These are phyloP conservation scores for Kwoniella pini DNA, from an alignment of 768 basidiomycete species.

Conservation along the genomic window DNA sequence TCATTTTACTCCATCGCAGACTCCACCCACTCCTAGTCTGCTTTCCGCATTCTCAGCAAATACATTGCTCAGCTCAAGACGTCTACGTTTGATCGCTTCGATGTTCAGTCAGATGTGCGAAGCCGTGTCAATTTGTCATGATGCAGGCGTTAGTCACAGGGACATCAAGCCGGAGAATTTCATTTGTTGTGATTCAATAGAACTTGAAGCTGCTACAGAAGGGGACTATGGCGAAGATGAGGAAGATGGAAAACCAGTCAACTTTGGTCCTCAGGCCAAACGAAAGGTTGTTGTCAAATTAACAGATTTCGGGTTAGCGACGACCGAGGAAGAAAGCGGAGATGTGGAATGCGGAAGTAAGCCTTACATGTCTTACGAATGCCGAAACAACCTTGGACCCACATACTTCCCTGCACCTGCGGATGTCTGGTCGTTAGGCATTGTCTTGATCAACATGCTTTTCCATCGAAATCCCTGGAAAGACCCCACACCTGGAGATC, in stretches of 20 bases:
- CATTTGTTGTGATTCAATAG: conserved; percentile 55
- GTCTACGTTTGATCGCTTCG: conserved; percentile 87
- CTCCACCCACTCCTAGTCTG: conserved; percentile 86
- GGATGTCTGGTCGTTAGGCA: conserved; percentile 98
- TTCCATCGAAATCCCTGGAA: conserved; percentile 99
- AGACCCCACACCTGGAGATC: conserved; percentile 79
- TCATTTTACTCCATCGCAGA: conserved; percentile 26
- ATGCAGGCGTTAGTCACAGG: conserved; percentile 84
- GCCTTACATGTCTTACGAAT: conserved; percentile 99
- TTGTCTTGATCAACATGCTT: conserved; percentile 98
- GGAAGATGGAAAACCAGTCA: conserved; percentile 55
- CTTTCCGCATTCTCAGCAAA: conserved; percentile 75
- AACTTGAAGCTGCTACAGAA: conserved; percentile 49
- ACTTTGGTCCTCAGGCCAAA: conserved; percentile 59
- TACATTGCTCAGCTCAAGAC: conserved; percentile 79
- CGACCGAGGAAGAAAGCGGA: conserved; percentile 79
- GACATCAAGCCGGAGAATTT: conserved; percentile 98
- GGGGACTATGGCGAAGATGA: conserved; percentile 51
- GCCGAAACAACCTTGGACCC: conserved; percentile 94
- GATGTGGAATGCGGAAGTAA: conserved; percentile 99
- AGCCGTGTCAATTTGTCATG: conserved; percentile 91
- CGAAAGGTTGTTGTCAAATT: conserved; percentile 94
- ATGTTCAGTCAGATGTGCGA: conserved; percentile 99
- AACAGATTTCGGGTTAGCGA: conserved; percentile 93
- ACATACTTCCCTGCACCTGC: conserved; percentile 92